Evolutionary conservation across 2,329 filamentous ascomycete species (phyloP).

Genomic region (Talaromyces sp.): DNA sequence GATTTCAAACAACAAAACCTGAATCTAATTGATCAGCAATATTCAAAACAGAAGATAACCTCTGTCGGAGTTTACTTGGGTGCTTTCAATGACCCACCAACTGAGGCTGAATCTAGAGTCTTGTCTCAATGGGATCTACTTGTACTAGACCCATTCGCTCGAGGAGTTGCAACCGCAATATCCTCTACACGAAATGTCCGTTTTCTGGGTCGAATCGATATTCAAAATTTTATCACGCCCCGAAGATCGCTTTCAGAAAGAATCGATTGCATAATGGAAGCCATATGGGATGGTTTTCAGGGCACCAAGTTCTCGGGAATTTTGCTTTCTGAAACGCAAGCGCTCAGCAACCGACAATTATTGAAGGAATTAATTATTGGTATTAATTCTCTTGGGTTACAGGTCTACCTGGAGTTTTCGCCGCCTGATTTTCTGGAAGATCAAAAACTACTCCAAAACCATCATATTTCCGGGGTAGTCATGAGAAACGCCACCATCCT

Average conservation of each 20-base stretch:
- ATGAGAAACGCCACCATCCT: slow-evolving; percentile 39
- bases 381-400: slow-evolving; percentile 31
- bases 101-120: slow-evolving; percentile 26
- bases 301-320: slow-evolving; percentile 33
- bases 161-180: slow-evolving; percentile 31
- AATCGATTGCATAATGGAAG: slow-evolving; percentile 25
- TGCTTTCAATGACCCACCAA: slow-evolving; percentile 28
- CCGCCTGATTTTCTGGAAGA: slow-evolving; percentile 38
- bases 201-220: slow-evolving; percentile 30
- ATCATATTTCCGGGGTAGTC: slow-evolving; percentile 33
- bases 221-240: slow-evolving; percentile 17
- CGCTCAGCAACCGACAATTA: slow-evolving; percentile 22
- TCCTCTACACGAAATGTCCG: slow-evolving; percentile 15
- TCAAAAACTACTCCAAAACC: slow-evolving; percentile 27
- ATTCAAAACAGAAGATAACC: slow-evolving; percentile 20
- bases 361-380: slow-evolving; percentile 28
- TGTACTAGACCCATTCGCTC: slow-evolving; percentile 38
- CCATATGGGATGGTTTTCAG: slow-evolving; percentile 21
- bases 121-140: slow-evolving; percentile 42
- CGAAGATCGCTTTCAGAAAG: slow-evolving; percentile 19
- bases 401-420: slow-evolving; percentile 39
- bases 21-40: slow-evolving; percentile 14
- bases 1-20: slow-evolving; percentile 19
- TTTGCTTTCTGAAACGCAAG: slow-evolving; percentile 40
- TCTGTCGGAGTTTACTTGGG: slow-evolving; percentile 43